These are phyloP conservation scores for Termitomyces sp. DNA, from an alignment of 768 basidiomycete species.

Conservation along the genomic window DNA sequence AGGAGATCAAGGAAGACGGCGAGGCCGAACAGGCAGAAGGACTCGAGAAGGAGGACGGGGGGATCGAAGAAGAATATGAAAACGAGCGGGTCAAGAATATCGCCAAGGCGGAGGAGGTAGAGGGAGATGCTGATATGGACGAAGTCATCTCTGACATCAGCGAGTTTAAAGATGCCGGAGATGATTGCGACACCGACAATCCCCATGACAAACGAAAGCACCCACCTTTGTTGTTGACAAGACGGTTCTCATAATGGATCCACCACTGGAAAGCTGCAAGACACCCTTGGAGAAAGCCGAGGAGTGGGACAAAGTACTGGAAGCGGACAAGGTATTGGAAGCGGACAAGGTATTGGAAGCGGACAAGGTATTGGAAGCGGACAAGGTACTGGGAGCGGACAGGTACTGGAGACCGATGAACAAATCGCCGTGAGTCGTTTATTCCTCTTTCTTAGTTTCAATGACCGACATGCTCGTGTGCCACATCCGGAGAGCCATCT, in stretches of 20 bases:
- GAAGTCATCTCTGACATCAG: background rate
- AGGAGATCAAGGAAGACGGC: background rate
- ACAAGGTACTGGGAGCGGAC: too few species aligned
- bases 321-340: background rate
- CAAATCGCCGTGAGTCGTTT: background rate
- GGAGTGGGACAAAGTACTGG: background rate
- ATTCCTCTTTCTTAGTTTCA: background rate
- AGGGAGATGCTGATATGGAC: background rate
- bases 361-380: background rate
- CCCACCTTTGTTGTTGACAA: background rate
- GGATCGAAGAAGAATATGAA: background rate
- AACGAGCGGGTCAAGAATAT: background rate
- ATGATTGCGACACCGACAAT: background rate
- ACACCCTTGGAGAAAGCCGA: too few species aligned
- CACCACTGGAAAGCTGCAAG: background rate
- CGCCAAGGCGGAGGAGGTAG: background rate
- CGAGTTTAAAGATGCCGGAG: background rate
- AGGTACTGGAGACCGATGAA: background rate
- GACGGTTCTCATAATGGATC: background rate
- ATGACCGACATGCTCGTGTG: background rate
- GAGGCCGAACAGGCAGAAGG: background rate
- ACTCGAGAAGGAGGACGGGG: background rate
- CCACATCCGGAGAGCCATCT: background rate
- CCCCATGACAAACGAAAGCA: background rate
- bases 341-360: too few species aligned